Evolutionary conservation across 139 green algal genomes (phyloP).

Genomic region (Tetraselmis chui): DNA sequence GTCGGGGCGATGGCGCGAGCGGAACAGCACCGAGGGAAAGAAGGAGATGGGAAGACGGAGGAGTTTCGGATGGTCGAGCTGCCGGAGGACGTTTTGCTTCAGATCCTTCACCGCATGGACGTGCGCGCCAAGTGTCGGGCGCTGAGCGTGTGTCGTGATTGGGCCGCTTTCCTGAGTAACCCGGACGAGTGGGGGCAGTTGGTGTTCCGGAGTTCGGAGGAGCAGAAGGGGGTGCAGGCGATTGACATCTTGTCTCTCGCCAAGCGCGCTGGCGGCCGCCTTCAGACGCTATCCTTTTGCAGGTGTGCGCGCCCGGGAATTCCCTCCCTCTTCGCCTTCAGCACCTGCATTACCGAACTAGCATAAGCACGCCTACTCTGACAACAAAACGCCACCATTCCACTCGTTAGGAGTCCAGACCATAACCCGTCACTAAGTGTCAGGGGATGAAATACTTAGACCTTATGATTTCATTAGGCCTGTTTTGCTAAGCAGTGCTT

Average conservation of each 20-base stretch:
- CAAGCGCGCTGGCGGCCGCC: not conserved
- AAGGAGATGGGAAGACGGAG: too few species aligned
- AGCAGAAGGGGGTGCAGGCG: not conserved
- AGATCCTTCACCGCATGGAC: not conserved
- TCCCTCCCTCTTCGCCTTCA: too few species aligned
- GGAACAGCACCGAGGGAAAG: too few species aligned
- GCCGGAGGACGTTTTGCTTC: not conserved
- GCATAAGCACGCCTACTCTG: too few species aligned
- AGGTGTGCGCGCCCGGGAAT: not conserved
- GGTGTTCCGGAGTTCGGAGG: not conserved
- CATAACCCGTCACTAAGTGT: not conserved
- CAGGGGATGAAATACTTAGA: not conserved
- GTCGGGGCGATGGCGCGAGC: too few species aligned
- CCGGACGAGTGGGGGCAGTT: not conserved
- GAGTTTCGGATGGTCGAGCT: not conserved
- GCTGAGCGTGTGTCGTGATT: not conserved
- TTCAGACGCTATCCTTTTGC: not conserved
- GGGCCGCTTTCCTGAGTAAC: not conserved
- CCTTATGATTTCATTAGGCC: too few species aligned
- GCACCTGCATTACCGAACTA: too few species aligned
- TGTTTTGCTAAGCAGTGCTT: too few species aligned
- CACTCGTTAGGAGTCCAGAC: not conserved
- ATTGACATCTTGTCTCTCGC: not conserved
- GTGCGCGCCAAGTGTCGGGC: not conserved
- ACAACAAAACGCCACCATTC: too few species aligned